Conservation (phyloP, 208 protist species). For the Herpetomonas samuelpessoai region DNA sequence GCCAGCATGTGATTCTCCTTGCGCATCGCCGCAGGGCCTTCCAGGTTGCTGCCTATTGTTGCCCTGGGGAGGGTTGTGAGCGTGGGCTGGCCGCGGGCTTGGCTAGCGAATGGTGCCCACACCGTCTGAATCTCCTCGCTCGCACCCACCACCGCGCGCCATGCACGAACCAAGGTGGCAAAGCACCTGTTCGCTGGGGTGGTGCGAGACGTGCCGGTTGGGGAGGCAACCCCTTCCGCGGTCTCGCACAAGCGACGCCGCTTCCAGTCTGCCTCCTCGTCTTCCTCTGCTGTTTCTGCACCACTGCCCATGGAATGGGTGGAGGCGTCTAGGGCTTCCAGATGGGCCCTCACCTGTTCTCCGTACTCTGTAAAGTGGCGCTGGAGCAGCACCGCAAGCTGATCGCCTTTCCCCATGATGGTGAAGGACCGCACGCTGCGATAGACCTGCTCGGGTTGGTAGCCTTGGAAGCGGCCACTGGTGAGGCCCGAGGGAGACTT, state of each 20-base stretch:
- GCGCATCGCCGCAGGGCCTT: too few relatives aligned
- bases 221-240: too few relatives aligned
- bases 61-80: too few relatives aligned
- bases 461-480: neutral
- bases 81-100: neutral
- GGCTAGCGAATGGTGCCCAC: neutral
- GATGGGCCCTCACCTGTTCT: constrained; percentile 9
- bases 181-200: neutral
- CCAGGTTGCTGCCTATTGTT: too few relatives aligned
- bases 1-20: neutral
- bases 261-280: neutral
- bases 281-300: too few relatives aligned
- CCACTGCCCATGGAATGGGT: too few relatives aligned
- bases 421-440: neutral
- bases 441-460: neutral
- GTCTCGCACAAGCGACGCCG: neutral
- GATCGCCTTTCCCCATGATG: neutral
- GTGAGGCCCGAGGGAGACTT: too few relatives aligned
- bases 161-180: neutral
- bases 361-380: constrained; percentile 23
- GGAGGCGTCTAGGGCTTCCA: too few relatives aligned
- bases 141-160: neutral
- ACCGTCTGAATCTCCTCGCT: neutral
- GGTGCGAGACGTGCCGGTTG: too few relatives aligned
- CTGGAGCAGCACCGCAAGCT: constrained; percentile 29